phyloP scores from a whole-genome alignment of 176 grass and related monocot genomes.

The Alopecurus myosuroides region DNA sequence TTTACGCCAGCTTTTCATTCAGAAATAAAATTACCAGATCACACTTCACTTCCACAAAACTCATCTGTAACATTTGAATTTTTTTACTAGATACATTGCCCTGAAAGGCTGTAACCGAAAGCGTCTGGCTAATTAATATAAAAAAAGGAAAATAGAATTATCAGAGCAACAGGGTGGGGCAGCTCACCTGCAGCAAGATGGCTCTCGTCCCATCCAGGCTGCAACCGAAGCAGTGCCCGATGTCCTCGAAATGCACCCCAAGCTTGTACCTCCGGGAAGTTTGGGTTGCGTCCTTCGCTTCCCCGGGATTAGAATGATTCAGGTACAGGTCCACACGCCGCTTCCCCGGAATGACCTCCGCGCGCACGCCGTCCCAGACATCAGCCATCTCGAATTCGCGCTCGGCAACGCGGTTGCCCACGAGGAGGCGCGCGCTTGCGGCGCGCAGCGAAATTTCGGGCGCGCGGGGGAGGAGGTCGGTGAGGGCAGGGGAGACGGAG shows the following conservation, averaged over 20 bases:
- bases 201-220: constrained; percentile 29
- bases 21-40: background rate
- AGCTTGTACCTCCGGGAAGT: constrained; percentile 56
- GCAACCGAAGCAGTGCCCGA: constrained; percentile 55
- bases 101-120: background rate
- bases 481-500: constrained; percentile 28
- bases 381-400: constrained; percentile 43
- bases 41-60: background rate
- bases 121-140: background rate
- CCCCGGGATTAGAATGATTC: constrained; percentile 44
- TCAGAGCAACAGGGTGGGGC: background rate
- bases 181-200: constrained; percentile 73
- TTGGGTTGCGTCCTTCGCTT: constrained; percentile 56
- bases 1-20: background rate
- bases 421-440: constrained; percentile 16
- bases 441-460: constrained; percentile 30
- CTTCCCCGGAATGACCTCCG: constrained; percentile 69
- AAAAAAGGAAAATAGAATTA: background rate
- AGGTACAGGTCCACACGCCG: constrained; percentile 66
- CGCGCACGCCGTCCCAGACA: constrained; percentile 63
- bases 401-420: constrained; percentile 35
- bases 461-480: constrained; percentile 75
- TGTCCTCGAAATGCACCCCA: constrained; percentile 70
- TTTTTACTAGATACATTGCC: background rate
- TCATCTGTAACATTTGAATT: background rate